phyloP scores from a whole-genome alignment of 2,329 filamentous ascomycete species.

The Rutstroemia sydowiana region DNA sequence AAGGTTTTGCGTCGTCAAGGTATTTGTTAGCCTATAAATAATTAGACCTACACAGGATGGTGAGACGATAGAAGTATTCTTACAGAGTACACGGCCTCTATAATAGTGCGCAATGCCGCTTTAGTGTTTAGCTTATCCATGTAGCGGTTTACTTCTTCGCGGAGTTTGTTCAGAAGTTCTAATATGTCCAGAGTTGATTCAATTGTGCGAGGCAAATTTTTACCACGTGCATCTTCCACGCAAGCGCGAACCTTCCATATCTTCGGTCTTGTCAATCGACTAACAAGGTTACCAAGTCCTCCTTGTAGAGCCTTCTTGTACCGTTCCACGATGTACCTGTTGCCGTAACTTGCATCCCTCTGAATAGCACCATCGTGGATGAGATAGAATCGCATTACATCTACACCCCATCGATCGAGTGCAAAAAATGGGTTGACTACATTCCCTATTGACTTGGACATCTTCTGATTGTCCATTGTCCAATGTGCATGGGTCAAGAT shows the following conservation, averaged over 20 bases:
- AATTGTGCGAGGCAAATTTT: conserved; percentile 1
- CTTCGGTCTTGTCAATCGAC: conserved; percentile 60
- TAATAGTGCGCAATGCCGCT: conserved; percentile 57
- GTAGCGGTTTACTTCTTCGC: conserved; percentile 37
- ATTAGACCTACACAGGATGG: no score
- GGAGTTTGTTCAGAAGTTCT: conserved; percentile 34
- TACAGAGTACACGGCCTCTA: conserved; percentile 54
- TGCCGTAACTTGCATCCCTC: conserved; percentile 80
- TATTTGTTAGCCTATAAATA: conserved; percentile 54
- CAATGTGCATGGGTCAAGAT: conserved; percentile 90
- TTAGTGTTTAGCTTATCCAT: conserved; percentile 61
- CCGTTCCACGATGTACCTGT: conserved; percentile 61
- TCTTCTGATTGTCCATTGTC: conserved; percentile 86
- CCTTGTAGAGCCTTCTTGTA: conserved; percentile 76
- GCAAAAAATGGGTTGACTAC: conserved; percentile 93
- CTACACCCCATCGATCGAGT: conserved; percentile 78
- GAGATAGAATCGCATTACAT: conserved; percentile 85
- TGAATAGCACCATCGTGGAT: conserved; percentile 69
- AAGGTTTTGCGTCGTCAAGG: conserved; percentile 59
- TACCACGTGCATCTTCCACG: conserved; percentile 24
- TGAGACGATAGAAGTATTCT: background rate
- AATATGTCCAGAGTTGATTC: conserved; percentile 31
- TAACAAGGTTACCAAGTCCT: conserved; percentile 73
- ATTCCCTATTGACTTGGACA: conserved; percentile 94
- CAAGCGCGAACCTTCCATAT: conserved; percentile 60